Evolutionary conservation across 2,329 filamentous ascomycete genomes (phyloP).

Genomic region (Exophiala sideris): DNA sequence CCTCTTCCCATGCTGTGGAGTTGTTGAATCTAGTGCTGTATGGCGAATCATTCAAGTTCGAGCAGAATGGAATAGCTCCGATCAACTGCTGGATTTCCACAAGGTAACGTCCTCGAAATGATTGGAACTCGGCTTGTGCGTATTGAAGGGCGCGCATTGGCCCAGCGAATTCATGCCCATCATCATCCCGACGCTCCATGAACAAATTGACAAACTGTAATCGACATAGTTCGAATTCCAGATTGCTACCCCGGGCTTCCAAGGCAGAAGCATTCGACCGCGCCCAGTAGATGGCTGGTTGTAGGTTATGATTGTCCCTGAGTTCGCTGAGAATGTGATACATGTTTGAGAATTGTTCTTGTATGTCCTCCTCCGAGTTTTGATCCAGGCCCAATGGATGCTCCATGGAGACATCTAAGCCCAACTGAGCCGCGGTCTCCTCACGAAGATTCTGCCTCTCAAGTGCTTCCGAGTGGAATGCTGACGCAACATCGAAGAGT

Average conservation of each 20-base stretch:
- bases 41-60: constrained; percentile 72
- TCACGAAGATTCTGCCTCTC: constrained; percentile 29
- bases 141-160: constrained; percentile 68
- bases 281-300: constrained; percentile 86
- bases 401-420: constrained; percentile 30
- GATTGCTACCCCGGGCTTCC: constrained; percentile 79
- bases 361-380: constrained; percentile 47
- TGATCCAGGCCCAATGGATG: constrained; percentile 26
- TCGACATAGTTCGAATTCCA: constrained; percentile 91
- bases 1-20: constrained; percentile 72
- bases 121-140: constrained; percentile 68
- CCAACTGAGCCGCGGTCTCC: constrained; percentile 31
- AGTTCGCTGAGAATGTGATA: constrained; percentile 82
- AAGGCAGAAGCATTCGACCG: constrained; percentile 65
- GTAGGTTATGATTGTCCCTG: constrained; percentile 66
- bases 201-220: constrained; percentile 90
- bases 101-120: constrained; percentile 71
- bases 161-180: constrained; percentile 37
- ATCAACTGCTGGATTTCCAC: constrained; percentile 77
- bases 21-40: constrained; percentile 78
- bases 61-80: constrained; percentile 73
- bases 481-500: constrained; percentile 82
- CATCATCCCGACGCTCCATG: constrained; percentile 57
- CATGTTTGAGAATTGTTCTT: constrained; percentile 79
- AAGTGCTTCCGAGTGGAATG: constrained; percentile 69